Base-by-base conservation (phyloP, 1,284 basidiomycete genomes). In the Hymenochaete sp. region DNA sequence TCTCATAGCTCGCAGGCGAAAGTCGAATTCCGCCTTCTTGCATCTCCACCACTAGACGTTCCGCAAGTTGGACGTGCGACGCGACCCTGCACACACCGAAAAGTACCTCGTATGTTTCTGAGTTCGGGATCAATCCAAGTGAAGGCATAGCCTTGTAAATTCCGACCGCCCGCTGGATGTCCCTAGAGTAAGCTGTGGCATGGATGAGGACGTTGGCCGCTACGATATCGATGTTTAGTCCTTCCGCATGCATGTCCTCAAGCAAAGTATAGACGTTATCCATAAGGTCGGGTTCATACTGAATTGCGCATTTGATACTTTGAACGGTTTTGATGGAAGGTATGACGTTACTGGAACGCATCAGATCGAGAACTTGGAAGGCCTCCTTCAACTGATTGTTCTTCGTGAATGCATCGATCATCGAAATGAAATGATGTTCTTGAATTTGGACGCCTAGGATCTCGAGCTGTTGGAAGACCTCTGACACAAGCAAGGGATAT, bases 131-230 rank as follows among this genome's bases (percentile, higher is more conserved):
- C 51, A 81, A 63, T 16, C 62, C 67, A 47, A 87, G 74, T 22
- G 78, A 72, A 0, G 63, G 38, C 28, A 77, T 70, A 11, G 73
- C 73, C 52, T 79, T 77, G 69, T 88, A 90, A 6, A 79, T 77
- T 4, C 83, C 83, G 39, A 92, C 63, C 0, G 83, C 85, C 22
- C 86, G 81, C 52, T 83, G 80, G 6, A 92, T 62, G 59, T 91
- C 88, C 9, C 70, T 68, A 2, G 79, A 62, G n/a, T 60, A 55
- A 29, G 79, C 65, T 0, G 77, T 72, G 0, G 84, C 87, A 48
- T 71, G 67, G 45, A 92, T 66, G 47, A 91, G 58, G 24, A 75
- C 68, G 56, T 87, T 86, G 49, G 88, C 60, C 7, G 76, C 72
- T 26, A 70, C 62, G 10, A 77, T 56, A 54, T 85, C 77, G 39